Conservation (phyloP, 2,329 filamentous ascomycete species). For the Epicoccum nigrum region DNA sequence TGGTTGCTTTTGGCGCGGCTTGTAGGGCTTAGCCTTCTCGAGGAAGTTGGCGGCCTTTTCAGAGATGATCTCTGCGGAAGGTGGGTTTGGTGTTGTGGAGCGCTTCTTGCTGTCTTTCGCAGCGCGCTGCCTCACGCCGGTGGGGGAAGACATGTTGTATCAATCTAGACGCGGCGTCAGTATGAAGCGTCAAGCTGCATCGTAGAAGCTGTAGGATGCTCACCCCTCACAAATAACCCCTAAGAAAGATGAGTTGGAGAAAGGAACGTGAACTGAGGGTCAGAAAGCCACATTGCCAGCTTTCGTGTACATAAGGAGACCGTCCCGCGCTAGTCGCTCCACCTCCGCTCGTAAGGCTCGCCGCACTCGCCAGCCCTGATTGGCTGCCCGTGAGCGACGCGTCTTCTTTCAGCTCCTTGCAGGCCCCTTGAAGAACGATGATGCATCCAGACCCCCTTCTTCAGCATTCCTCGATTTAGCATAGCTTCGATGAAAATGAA, state of each 20-base stretch:
- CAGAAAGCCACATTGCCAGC: conserved; percentile 34
- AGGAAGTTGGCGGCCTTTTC: conserved; percentile 38
- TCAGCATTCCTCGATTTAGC: neutral
- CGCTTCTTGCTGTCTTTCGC: conserved; percentile 47
- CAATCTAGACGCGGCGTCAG: conserved; percentile 34
- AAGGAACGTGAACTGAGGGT: conserved; percentile 25
- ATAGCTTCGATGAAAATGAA: no score
- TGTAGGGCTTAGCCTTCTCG: conserved; percentile 44
- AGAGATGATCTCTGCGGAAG: conserved; percentile 27
- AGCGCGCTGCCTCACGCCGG: conserved; percentile 47
- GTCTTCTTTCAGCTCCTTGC: conserved; percentile 12
- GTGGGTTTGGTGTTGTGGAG: conserved; percentile 45
- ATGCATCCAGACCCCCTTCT: neutral
- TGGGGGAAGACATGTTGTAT: conserved; percentile 48
- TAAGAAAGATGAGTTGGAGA: conserved; percentile 20
- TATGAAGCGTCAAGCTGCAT: conserved; percentile 1
- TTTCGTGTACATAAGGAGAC: conserved; percentile 20
- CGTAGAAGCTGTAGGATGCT: conserved; percentile 17
- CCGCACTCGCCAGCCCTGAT: conserved; percentile 1
- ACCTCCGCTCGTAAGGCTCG: conserved; percentile 7
- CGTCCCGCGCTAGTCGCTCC: conserved; percentile 12
- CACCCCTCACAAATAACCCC: conserved; percentile 28
- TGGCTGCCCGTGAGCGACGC: conserved; percentile 6
- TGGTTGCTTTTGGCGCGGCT: conserved; percentile 50
- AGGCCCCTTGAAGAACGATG: conserved; percentile 5